Conservation (phyloP, 345 rosid genomes). For the Turritis glabra region DNA sequence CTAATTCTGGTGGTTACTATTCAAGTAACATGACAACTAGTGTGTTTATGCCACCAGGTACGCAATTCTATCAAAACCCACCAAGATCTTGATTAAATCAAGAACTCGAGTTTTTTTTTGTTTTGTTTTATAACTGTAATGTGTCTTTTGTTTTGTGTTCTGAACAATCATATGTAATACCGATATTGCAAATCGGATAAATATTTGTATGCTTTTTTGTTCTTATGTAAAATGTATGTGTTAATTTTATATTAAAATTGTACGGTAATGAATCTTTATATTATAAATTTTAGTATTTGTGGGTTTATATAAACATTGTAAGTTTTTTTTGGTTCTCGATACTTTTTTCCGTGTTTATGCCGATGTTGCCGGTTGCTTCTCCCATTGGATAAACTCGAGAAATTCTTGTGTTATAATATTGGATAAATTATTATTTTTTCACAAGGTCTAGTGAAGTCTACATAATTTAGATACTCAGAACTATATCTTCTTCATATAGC, state of each 20-base stretch:
- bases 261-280: constrained; percentile 26
- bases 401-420: constrained; percentile 30
- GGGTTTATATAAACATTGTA: neutral
- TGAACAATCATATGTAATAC: constrained; percentile 19
- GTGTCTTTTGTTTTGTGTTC: neutral
- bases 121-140: constrained; percentile 10
- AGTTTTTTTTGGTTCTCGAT: constrained; percentile 34
- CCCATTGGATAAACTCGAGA: constrained; percentile 36
- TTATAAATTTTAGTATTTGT: neutral
- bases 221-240: constrained; percentile 11
- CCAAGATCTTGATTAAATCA: constrained; percentile 40
- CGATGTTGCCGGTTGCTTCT: constrained; percentile 39
- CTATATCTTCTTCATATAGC: constrained; percentile 8
- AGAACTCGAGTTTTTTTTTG: constrained; percentile 4
- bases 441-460: constrained; percentile 32
- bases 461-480: constrained; percentile 6
- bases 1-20: constrained; percentile 37
- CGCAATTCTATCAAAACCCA: constrained; percentile 39
- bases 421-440: neutral
- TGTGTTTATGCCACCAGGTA: constrained; percentile 40
- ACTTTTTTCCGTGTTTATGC: constrained; percentile 30
- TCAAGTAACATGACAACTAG: constrained; percentile 33
- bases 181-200: constrained; percentile 22
- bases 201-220: constrained; percentile 28
- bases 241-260: constrained; percentile 7